phyloP scores from a whole-genome alignment of 163 green algal species.

The Prototheca cutis region DNA sequence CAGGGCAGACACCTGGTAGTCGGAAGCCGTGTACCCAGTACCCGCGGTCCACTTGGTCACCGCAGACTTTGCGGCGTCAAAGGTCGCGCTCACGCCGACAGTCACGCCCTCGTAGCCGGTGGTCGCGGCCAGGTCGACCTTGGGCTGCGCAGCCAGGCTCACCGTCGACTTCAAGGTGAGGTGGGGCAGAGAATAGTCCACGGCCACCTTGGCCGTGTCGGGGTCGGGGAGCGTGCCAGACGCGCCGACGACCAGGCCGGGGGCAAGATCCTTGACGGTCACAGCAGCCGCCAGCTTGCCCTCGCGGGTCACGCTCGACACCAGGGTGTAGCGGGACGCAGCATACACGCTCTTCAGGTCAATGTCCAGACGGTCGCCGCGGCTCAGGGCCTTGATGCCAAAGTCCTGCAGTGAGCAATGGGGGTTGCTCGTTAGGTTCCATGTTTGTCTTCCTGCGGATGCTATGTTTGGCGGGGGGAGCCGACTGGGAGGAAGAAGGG shows the following conservation, averaged over 20 bases:
- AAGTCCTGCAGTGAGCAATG: constrained; percentile 42
- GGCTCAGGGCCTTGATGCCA: constrained; percentile 19
- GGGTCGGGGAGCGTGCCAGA: constrained; percentile 37
- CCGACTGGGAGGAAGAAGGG: too few species aligned
- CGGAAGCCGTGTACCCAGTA: constrained; percentile 33
- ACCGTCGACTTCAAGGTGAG: constrained; percentile 29
- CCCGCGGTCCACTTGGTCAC: constrained; percentile 30
- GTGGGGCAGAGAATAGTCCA: constrained; percentile 42
- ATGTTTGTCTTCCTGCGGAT: too few species aligned
- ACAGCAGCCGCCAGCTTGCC: constrained; percentile 30
- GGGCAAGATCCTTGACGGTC: constrained; percentile 30
- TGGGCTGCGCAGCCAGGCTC: constrained; percentile 21
- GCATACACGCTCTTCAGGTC: constrained; percentile 39
- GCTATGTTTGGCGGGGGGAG: too few species aligned
- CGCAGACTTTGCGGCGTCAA: constrained; percentile 33
- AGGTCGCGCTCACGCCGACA: constrained; percentile 27
- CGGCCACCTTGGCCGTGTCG: constrained; percentile 26
- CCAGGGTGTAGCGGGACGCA: constrained; percentile 26
- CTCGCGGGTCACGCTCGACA: constrained; percentile 20
- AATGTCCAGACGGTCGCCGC: constrained; percentile 30
- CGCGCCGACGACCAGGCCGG: constrained; percentile 30
- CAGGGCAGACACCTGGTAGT: constrained; percentile 34
- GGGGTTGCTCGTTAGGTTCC: too few species aligned
- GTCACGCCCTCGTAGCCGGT: constrained; percentile 29
- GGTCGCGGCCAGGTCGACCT: constrained; percentile 28